A percentile compares a stretch with the other conserved stretches of the same genome.
phyloP scores from a whole-genome alignment of 768 basidiomycete genomes.

The Boletus pseudo-olivaceus region DNA sequence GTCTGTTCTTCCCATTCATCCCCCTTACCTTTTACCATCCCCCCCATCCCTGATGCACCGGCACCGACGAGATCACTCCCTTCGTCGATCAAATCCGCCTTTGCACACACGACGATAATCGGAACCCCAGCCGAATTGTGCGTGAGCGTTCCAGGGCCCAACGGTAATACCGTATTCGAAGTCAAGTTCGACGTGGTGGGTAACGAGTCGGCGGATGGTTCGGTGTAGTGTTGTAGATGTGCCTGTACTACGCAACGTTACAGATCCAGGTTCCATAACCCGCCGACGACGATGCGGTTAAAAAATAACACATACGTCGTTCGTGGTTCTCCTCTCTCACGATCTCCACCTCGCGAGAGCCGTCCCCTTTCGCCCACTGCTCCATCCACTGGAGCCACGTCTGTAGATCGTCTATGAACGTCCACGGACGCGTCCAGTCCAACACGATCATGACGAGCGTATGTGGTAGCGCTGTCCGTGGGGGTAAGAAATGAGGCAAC shows the following conservation, averaged over 20 bases:
- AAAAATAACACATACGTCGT: slow-evolving; percentile 53
- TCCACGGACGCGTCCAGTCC: slow-evolving; percentile 95
- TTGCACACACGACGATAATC: slow-evolving; percentile 86
- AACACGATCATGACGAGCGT: slow-evolving; percentile 80
- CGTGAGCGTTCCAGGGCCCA: slow-evolving; percentile 81
- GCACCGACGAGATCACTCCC: slow-evolving; percentile 60
- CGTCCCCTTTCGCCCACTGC: slow-evolving; percentile 68
- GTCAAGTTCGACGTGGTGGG: slow-evolving; percentile 57
- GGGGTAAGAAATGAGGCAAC: slow-evolving; percentile 76
- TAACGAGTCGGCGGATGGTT: slow-evolving; percentile 67
- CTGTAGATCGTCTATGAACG: slow-evolving; percentile 81
- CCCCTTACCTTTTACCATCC: slow-evolving; percentile 89
- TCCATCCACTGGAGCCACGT: slow-evolving; percentile 88
- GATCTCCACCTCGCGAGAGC: slow-evolving; percentile 67
- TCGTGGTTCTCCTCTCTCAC: slow-evolving; percentile 79
- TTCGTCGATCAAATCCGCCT: slow-evolving; percentile 91
- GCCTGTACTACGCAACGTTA: slow-evolving; percentile 61
- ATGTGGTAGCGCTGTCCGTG: slow-evolving; percentile 60
- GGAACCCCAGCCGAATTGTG: slow-evolving; percentile 85
- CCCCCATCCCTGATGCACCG: slow-evolving; percentile 80
- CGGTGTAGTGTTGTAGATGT: slow-evolving; percentile 85
- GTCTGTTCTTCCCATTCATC: slow-evolving; percentile 94
- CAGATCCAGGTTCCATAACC: neutral
- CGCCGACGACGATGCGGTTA: neutral
- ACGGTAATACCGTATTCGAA: slow-evolving; percentile 69